Evolutionary conservation across 352 stramenopile species (phyloP), one percentile per base, ranked within the genome.

Genomic region (Pythium biforme): DNA sequence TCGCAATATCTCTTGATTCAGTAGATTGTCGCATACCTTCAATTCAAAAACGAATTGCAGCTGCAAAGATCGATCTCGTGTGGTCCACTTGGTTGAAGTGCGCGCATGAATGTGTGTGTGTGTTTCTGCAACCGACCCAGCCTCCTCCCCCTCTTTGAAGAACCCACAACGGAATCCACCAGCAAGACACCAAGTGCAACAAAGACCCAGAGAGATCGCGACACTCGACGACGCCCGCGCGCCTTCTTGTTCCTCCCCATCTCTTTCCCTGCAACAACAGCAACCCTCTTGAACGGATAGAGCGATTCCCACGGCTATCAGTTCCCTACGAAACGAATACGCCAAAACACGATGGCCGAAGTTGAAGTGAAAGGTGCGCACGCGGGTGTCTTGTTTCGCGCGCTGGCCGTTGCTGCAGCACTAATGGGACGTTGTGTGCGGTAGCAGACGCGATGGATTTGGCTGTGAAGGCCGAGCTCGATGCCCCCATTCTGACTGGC

Each of bases 51-150:
- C 25, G 58, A 3, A 4, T 5, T 48, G 54, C 31, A 59, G 23
- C 15, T 15, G 1, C 2, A 64, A 70, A 70, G 56, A 66, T 70
- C 56, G 54, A 53, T 39, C 23, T 62, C 40, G 57, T 67, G 64
- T 71, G 64, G 64, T 63, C 64, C 64, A 71, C 64, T n/a, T 66
- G 52, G 64, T 71, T 71, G 64, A 71, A 71, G 64, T 71, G 40
- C 19, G 8, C 8, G 19, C 40, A 5, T 47, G 41, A 48, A 34
- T 55, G 55, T 56, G 56, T 41, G 62, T 64, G 63, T 70, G 64
- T 71, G 64, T 71, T 71, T 71, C 64, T 71, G 64, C 58, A 71
- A 71, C 64, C 64, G 58, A 39, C 26, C n/a, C n/a, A 6, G 20
- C 3, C 17, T 17, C 41, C 39, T 46, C 43, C 39, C 23, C 15